Evolutionary conservation across 495 filamentous ascomycete genomes (phyloP).

Genomic region (Penicillium steckii): DNA sequence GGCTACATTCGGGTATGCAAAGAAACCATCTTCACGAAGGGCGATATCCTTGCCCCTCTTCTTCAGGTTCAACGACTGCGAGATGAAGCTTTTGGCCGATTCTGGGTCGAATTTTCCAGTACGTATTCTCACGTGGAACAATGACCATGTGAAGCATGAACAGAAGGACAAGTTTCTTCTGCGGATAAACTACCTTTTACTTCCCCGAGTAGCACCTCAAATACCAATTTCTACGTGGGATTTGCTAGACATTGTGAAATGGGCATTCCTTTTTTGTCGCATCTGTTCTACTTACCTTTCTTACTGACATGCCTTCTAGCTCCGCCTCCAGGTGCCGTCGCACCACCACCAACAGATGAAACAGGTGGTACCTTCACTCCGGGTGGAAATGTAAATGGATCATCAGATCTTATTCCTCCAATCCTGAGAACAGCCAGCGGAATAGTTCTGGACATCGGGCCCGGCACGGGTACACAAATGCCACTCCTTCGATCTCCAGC

Average conservation of each 20-base stretch:
- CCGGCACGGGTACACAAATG: slow-evolving; percentile 50
- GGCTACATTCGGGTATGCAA: slow-evolving; percentile 35
- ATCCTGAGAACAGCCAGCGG: slow-evolving; percentile 37
- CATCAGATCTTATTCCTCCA: slow-evolving; percentile 39
- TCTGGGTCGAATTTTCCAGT: slow-evolving; percentile 44
- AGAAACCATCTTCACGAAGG: slow-evolving; percentile 33
- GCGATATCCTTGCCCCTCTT: slow-evolving; percentile 39
- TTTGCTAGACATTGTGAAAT: no score
- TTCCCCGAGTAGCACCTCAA: no score
- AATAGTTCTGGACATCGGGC: slow-evolving; percentile 48
- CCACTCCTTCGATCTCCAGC: slow-evolving; percentile 37
- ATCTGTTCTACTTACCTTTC: not conserved
- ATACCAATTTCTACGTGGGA: no score
- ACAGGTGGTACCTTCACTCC: slow-evolving; percentile 1
- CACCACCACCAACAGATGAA: not conserved
- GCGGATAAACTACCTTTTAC: no score
- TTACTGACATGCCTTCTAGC: not conserved
- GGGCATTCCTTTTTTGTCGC: not conserved
- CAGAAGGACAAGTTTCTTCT: no score
- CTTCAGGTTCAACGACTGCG: slow-evolving; percentile 30
- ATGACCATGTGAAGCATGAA: no score
- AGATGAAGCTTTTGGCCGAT: slow-evolving; percentile 43
- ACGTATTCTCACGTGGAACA: slow-evolving; percentile 3
- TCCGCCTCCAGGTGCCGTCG: not conserved
- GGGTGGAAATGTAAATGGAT: slow-evolving; percentile 11